A percentile compares a stretch with the other conserved stretches of the same genome.
Evolutionary conservation across 202 grass and related monocot genomes (phyloP).

Genomic region (Panicum hallii): DNA sequence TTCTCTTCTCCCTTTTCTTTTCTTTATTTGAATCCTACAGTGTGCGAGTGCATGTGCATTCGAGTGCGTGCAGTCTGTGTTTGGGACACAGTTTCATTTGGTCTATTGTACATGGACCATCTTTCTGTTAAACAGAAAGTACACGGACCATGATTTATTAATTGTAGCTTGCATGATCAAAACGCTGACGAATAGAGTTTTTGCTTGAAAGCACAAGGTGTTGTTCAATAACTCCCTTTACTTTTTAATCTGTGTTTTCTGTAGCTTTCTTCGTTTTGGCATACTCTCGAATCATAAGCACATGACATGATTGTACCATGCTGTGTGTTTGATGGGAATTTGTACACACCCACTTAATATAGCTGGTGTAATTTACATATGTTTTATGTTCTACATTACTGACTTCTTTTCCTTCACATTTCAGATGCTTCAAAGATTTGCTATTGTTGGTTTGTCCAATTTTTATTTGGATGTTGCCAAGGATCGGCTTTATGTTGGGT

Average conservation of each 20-base stretch:
- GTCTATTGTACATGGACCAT: not conserved
- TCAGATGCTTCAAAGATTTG: conserved; percentile 97
- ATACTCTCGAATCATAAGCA: not conserved
- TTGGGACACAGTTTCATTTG: not conserved
- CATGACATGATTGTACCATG: not conserved
- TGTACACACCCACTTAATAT: not conserved
- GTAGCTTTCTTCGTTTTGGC: not conserved
- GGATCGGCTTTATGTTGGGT: conserved; percentile 98
- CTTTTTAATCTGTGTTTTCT: conserved; percentile 4
- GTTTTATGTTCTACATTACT: conserved; percentile 36
- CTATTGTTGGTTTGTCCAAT: conserved; percentile 95
- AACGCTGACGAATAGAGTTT: not conserved
- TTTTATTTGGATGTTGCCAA: conserved; percentile 97
- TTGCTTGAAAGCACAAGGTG: not conserved
- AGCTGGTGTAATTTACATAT: conserved; percentile 15
- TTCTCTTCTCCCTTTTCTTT: not conserved
- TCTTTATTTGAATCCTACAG: not conserved
- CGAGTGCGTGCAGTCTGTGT: not conserved
- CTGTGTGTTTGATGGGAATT: not conserved
- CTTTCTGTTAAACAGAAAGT: not conserved
- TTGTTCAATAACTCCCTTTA: not conserved
- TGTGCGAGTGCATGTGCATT: not conserved
- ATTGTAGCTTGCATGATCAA: not conserved
- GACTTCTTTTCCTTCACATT: conserved; percentile 41
- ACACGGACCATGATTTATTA: not conserved